A percentile compares a stretch with the other conserved stretches of the same genome.
phyloP scores from a whole-genome alignment of 768 basidiomycete species.

The Tubosaeta brunneosetosa region DNA sequence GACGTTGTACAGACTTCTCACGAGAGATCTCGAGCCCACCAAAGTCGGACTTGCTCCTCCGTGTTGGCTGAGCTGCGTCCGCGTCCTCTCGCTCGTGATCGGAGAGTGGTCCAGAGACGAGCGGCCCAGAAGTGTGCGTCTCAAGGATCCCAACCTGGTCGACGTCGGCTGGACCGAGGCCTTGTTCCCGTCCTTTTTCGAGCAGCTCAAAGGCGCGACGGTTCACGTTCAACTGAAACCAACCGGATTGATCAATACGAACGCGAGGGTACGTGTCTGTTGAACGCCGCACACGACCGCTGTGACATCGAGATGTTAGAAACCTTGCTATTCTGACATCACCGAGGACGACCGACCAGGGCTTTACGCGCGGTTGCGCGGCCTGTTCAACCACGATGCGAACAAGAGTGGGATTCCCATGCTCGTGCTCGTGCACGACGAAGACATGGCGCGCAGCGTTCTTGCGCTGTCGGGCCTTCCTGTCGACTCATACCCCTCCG shows the following conservation, averaged over 20 bases:
- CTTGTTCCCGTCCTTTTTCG: conserved; percentile 24
- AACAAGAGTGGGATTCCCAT: conserved; percentile 29
- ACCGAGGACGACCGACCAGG: conserved; percentile 7
- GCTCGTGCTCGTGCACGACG: conserved; percentile 45
- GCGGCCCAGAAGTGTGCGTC: conserved; percentile 26
- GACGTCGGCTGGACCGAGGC: conserved; percentile 43
- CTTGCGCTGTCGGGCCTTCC: conserved; percentile 42
- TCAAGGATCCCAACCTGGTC: conserved; percentile 31
- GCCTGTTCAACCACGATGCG: conserved; percentile 18
- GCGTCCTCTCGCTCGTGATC: conserved; percentile 36
- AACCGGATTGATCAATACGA: conserved; percentile 8
- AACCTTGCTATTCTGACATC: conserved; percentile 16
- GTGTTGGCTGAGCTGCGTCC: conserved; percentile 30
- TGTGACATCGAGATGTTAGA: conserved; percentile 3
- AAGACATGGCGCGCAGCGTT: conserved; percentile 35
- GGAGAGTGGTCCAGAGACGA: conserved; percentile 33
- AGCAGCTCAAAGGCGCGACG: conserved; percentile 7
- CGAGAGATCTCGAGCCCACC: conserved; percentile 16
- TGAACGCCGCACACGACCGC: not conserved
- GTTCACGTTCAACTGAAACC: conserved; percentile 19
- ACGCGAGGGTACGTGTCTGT: conserved; percentile 12
- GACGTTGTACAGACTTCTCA: conserved; percentile 30
- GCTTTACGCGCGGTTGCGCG: conserved; percentile 15
- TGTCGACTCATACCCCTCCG: conserved; percentile 37
- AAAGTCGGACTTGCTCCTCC: conserved; percentile 30